Evolutionary conservation across 148 eudicot species (phyloP), one percentile per base, ranked within the genome.

Genomic region (Arctostaphylos glauca): DNA sequence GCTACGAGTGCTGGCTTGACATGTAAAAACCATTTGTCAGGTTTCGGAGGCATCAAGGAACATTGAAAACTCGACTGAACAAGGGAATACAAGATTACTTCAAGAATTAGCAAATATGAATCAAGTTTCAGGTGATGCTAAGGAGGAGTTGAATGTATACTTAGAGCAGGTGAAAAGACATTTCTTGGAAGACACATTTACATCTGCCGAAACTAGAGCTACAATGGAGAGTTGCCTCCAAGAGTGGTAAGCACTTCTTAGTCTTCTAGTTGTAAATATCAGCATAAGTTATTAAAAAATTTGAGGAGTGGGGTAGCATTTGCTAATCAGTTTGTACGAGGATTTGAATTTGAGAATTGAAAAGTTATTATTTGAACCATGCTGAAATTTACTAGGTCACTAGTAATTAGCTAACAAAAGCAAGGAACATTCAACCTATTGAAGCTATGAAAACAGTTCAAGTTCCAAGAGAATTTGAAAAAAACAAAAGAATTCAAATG

Each of bases 1-100:
- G 3, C 38, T 55, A 18, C 10, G 59, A 72, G 49, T 58, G 78
- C 31, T 54, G 0, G 47, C 56, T 56, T 81, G 71, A 58, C 49
- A 81, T 47, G 23, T 50, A 64, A 80, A 62, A 82, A 81, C 72
- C 31, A 14, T 55, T 68, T 81, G 72, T 52, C 81, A 95, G 98
- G 97, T 95, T 80, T 93, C 92, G 14, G 86, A 91, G 55, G 92
- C 92, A 68, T 80, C 93, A 78, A 86, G 77, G 81, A 86, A 88
- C 52, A 89, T 95, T 49, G 77, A 88, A 55, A 88, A 90, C 48
- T 81, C 80, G 52, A 78, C 60, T 74, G 52, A 49, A 77, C 87
- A 84, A 85, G 93, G 86, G 82, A 87, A 86, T 56, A 85, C 84
- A 86, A 71, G 23, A 54, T 72, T 93, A 84, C 80, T 82, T 77